Evolutionary conservation across 371 early-diverging fungal genomes (phyloP), one percentile per base, ranked within the genome.

Genomic region (Actinomortierella wolfii): DNA sequence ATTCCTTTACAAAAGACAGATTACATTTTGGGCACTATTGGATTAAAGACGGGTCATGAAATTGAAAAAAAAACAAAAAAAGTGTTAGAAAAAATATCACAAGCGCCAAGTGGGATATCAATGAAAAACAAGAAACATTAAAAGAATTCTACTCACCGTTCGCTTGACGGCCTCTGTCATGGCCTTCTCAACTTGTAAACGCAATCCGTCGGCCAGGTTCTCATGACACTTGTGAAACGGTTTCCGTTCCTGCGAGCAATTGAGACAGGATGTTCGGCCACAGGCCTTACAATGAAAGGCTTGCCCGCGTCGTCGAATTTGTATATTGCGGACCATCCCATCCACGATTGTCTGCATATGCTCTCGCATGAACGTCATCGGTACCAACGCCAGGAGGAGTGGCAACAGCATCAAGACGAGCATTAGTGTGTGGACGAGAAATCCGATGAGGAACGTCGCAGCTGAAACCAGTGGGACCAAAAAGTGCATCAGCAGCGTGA

Each of bases 81-180:
- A 34, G 11, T 4, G 34, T 4, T 11, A 34, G 4, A 6, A 34
- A 11, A 34, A 34, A 34, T 11, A 6, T 34, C 7, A 34, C 11
- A 34, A 34, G 46, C n/a, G 28, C 24, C 24, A 23, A 15, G n/a
- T 14, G 14, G 11, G 20, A 57, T 14, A 11, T 26, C 9, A 47
- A 47, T 21, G 17, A 20, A 51, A 11, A 3, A 34, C 13, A 8
- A 40, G 20, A 41, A 21, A 51, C 34, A 21, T 42, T 39, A 43
- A 20, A 21, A 43, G 9, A 23, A 26, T 26, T 13, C 44, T 11
- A 64, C 79, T 68, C 77, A 88, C 89, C 11, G 87, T 89, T 45
- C 87, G 76, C 54, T 86, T 87, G 21, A 89, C 82, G 17, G 86
- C 86, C 62, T 86, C 84, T 7, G 80, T 83, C 87, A 87, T 87